Evolutionary conservation across 2,329 filamentous ascomycete genomes (phyloP).

Genomic region (Apiospora sp.): DNA sequence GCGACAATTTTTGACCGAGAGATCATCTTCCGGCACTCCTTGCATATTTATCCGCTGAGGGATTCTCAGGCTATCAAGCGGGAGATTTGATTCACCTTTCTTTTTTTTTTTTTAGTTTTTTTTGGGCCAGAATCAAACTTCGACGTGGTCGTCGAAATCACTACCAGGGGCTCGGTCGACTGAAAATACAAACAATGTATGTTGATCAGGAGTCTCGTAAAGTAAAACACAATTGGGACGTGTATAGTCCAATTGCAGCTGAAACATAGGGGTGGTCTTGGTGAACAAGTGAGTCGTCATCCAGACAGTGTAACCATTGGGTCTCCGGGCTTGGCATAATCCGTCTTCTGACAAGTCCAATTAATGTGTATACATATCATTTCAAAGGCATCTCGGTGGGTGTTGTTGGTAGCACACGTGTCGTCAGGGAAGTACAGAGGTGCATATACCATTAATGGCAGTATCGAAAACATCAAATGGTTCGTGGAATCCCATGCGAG

Average conservation of each 20-base stretch:
- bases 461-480: neutral
- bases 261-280: conserved; percentile 18
- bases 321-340: conserved; percentile 3
- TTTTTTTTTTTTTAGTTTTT: neutral
- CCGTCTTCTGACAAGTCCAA: neutral
- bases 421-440: neutral
- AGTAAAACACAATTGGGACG: neutral
- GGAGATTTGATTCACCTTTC: neutral
- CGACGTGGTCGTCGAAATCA: neutral
- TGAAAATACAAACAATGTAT: neutral
- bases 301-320: neutral
- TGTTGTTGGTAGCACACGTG: neutral
- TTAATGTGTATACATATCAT: neutral
- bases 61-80: neutral
- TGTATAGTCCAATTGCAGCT: conserved; percentile 1
- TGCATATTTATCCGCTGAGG: neutral
- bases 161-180: neutral
- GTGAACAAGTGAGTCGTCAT: conserved; percentile 10
- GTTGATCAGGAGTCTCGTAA: neutral
- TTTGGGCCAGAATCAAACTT: neutral
- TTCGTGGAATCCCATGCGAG: neutral
- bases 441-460: neutral
- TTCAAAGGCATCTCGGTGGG: neutral
- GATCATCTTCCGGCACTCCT: neutral
- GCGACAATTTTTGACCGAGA: neutral